phyloP scores from a whole-genome alignment of 352 stramenopile genomes.

The Blastocystis sp. region DNA sequence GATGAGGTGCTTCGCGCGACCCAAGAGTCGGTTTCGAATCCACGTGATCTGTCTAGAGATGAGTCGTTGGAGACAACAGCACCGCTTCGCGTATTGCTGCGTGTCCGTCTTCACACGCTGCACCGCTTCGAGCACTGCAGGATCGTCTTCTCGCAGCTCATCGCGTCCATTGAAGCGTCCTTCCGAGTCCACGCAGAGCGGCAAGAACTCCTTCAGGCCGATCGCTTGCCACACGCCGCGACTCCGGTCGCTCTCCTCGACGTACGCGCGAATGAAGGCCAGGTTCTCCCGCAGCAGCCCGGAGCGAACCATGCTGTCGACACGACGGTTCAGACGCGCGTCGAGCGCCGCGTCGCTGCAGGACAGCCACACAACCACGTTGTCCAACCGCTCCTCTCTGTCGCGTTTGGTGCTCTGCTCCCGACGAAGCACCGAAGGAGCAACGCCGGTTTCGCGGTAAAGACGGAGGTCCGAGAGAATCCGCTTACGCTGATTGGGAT shows the following conservation, averaged over 20 bases:
- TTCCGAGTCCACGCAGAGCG: slow-evolving; percentile 71
- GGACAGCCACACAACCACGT: slow-evolving; percentile 76
- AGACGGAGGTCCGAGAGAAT: slow-evolving; percentile 77
- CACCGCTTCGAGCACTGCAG: slow-evolving; percentile 68
- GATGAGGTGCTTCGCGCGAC: slow-evolving; percentile 76
- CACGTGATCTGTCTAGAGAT: slow-evolving; percentile 72
- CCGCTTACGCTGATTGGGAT: slow-evolving; percentile 73
- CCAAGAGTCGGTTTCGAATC: slow-evolving; percentile 78
- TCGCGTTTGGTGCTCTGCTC: slow-evolving; percentile 71
- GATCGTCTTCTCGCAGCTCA: neutral
- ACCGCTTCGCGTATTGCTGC: slow-evolving; percentile 73
- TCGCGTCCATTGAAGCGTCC: slow-evolving; percentile 62
- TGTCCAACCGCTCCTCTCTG: slow-evolving; percentile 68
- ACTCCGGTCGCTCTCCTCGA: slow-evolving; percentile 57
- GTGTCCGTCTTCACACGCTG: slow-evolving; percentile 75
- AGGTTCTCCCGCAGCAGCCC: slow-evolving; percentile 74
- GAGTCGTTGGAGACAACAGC: neutral
- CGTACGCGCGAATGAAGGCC: slow-evolving; percentile 66
- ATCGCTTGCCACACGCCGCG: slow-evolving; percentile 78
- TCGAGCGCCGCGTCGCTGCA: slow-evolving; percentile 70
- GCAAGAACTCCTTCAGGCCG: slow-evolving; percentile 80
- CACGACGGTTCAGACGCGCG: slow-evolving; percentile 70
- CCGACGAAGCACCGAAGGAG: slow-evolving; percentile 21
- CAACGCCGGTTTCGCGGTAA: slow-evolving; percentile 73
- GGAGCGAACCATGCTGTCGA: slow-evolving; percentile 72